Percentiles rank a stretch among this genome's conserved stretches.
Conservation (phyloP, 805 yeast genomes). For the Danielia oregonensis region DNA sequence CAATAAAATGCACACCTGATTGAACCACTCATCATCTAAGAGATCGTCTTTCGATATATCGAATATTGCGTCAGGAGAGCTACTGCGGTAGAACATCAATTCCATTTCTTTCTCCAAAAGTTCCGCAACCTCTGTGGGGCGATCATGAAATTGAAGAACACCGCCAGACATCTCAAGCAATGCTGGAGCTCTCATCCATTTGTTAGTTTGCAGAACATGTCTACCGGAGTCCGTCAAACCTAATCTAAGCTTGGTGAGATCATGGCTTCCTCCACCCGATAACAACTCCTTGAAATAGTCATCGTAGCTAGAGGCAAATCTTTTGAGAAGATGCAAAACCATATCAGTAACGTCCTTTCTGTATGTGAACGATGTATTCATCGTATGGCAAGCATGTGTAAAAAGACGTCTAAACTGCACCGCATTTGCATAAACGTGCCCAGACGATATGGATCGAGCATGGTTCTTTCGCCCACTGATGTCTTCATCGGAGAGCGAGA, state of each 20-base stretch:
- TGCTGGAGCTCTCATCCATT: conserved; percentile 32
- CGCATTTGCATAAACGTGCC: conserved; percentile 38
- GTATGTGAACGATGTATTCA: conserved; percentile 59
- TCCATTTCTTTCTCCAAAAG: conserved; percentile 23
- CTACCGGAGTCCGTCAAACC: conserved; percentile 7
- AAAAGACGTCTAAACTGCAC: conserved; percentile 46
- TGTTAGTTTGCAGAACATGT: conserved; percentile 24
- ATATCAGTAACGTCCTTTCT: conserved; percentile 52
- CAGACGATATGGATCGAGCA: neutral
- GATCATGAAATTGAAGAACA: conserved; percentile 6
- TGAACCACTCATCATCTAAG: conserved; percentile 50
- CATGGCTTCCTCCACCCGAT: conserved; percentile 24
- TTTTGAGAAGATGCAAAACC: conserved; percentile 35
- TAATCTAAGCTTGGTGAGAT: conserved; percentile 12
- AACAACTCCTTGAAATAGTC: conserved; percentile 36
- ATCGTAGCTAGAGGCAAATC: conserved; percentile 30
- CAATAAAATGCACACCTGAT: conserved; percentile 49
- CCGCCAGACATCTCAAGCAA: conserved; percentile 22
- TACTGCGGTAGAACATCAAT: conserved; percentile 22
- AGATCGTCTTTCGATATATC: conserved; percentile 46
- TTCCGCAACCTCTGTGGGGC: conserved; percentile 4
- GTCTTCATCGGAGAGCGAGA: conserved; percentile 5
- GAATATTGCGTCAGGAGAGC: conserved; percentile 19
- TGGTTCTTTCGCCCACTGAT: conserved; percentile 4
- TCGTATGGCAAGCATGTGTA: conserved; percentile 43